phyloP scores from a whole-genome alignment of 164 flowering plant species.

The Hamamelis virginiana region DNA sequence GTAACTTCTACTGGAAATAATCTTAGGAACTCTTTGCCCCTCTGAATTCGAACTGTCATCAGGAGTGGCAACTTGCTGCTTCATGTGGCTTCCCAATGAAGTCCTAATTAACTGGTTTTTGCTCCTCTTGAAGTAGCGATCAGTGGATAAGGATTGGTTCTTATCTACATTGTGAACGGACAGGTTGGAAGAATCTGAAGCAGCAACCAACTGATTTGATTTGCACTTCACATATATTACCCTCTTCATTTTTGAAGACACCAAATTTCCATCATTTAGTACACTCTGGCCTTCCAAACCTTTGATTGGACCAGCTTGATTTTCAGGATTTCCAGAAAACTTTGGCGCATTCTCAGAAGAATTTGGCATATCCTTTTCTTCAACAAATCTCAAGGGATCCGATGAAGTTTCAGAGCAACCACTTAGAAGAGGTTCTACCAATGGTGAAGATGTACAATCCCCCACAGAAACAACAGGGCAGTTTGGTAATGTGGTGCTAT shows the following conservation, averaged over 20 bases:
- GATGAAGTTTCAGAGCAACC: slow-evolving; percentile 25
- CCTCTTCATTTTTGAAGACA: slow-evolving; percentile 26
- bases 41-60: slow-evolving; percentile 34
- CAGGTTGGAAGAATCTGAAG: slow-evolving; percentile 34
- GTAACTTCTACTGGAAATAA: slow-evolving; percentile 25
- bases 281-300: slow-evolving; percentile 28
- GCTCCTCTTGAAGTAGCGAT: slow-evolving; percentile 69
- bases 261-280: slow-evolving; percentile 27
- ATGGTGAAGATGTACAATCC: slow-evolving; percentile 21
- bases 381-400: slow-evolving; percentile 16
- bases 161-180: slow-evolving; percentile 34
- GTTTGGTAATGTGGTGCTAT: slow-evolving; percentile 20
- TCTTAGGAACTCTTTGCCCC: slow-evolving; percentile 25
- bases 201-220: slow-evolving; percentile 74
- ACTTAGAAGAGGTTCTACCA: slow-evolving; percentile 19
- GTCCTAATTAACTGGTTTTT: slow-evolving; percentile 80
- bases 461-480: slow-evolving; percentile 16
- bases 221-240: slow-evolving; percentile 62
- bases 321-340: slow-evolving; percentile 29
- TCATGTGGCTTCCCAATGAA: slow-evolving; percentile 32
- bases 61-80: slow-evolving; percentile 16
- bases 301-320: slow-evolving; percentile 23
- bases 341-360: slow-evolving; percentile 20
- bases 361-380: slow-evolving; percentile 20
- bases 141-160: slow-evolving; percentile 27